These are phyloP conservation scores for Bipolaris victoriae DNA, from an alignment of 2,329 filamentous ascomycete species.

Conservation along the genomic window DNA sequence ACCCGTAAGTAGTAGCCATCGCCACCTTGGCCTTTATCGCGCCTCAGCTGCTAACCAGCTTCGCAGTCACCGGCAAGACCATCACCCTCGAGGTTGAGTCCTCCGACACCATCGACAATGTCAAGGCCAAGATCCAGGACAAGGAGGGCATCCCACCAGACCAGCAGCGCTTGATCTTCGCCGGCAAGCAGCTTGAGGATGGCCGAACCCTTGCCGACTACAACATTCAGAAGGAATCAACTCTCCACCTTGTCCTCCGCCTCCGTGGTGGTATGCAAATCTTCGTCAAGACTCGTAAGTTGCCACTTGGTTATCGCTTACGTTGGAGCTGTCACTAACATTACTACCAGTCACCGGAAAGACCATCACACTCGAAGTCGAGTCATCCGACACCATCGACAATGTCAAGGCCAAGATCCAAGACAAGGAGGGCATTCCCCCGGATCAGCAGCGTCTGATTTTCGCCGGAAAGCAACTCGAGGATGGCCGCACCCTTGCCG, in stretches of 20 bases:
- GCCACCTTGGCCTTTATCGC: conserved; percentile 19
- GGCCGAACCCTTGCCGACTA: conserved; percentile 90
- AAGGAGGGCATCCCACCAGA: conserved; percentile 97
- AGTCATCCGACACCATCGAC: conserved; percentile 50
- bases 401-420: conserved; percentile 57
- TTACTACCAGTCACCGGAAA: conserved; percentile 61
- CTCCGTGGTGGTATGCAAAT: conserved; percentile 70
- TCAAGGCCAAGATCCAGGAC: conserved; percentile 96
- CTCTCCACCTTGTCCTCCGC: conserved; percentile 76
- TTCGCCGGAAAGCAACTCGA: conserved; percentile 65
- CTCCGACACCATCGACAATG: conserved; percentile 92
- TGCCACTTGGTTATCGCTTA: conserved; percentile 33
- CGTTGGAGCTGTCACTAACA: conserved; percentile 32
- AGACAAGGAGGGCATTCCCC: conserved; percentile 65
- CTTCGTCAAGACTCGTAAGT: conserved; percentile 64
- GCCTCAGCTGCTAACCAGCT: conserved; percentile 41
- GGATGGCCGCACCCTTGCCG: conserved; percentile 61
- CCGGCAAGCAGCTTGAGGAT: conserved; percentile 95
- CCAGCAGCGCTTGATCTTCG: conserved; percentile 96
- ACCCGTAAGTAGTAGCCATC: conserved; percentile 70
- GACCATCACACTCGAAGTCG: conserved; percentile 57
- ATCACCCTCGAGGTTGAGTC: conserved; percentile 72
- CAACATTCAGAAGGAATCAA: conserved; percentile 88
- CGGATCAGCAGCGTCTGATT: conserved; percentile 64
- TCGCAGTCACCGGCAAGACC: conserved; percentile 68